Percentiles rank a stretch among this genome's conserved stretches.
phyloP scores from a whole-genome alignment of 371 early-diverging fungal genomes.

The Rhizopus microsporus region DNA sequence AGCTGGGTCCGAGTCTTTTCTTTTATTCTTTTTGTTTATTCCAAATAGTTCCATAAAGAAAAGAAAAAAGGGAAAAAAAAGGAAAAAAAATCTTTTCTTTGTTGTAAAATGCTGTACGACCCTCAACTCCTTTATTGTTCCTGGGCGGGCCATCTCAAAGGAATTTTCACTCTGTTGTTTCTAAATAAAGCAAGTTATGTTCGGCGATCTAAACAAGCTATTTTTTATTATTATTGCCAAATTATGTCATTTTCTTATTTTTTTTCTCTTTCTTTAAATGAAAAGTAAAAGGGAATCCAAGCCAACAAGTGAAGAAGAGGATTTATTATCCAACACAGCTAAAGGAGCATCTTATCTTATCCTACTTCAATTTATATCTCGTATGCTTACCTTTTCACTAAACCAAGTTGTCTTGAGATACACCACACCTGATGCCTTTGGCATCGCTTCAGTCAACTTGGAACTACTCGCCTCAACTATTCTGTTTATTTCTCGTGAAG shows the following conservation, averaged over 20 bases:
- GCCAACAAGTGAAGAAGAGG: background rate
- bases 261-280: background rate
- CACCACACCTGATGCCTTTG: conserved; percentile 72
- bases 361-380: conserved; percentile 76
- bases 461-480: conserved; percentile 87
- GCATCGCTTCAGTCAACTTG: conserved; percentile 82
- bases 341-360: conserved; percentile 78
- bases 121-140: conserved; percentile 2
- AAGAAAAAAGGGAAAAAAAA: conserved; percentile 4
- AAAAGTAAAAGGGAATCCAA: background rate
- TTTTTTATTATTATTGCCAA: background rate
- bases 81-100: conserved; percentile 11
- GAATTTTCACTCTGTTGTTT: background rate
- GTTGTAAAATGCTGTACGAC: conserved; percentile 10
- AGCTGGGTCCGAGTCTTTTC: conserved; percentile 18
- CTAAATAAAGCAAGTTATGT: conserved; percentile 4
- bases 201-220: background rate
- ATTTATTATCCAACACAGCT: conserved; percentile 53
- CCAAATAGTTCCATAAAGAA: conserved; percentile 24
- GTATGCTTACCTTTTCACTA: conserved; percentile 77
- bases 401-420: conserved; percentile 77
- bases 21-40: conserved; percentile 25
- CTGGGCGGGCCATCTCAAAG: conserved; percentile 4
- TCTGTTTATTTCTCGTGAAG: conserved; percentile 91
- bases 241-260: background rate